A percentile compares a stretch with the other conserved stretches of the same genome.
Evolutionary conservation across 164 flowering plant species (phyloP).

Genomic region (Kalanchoe fedtschenkoi): DNA sequence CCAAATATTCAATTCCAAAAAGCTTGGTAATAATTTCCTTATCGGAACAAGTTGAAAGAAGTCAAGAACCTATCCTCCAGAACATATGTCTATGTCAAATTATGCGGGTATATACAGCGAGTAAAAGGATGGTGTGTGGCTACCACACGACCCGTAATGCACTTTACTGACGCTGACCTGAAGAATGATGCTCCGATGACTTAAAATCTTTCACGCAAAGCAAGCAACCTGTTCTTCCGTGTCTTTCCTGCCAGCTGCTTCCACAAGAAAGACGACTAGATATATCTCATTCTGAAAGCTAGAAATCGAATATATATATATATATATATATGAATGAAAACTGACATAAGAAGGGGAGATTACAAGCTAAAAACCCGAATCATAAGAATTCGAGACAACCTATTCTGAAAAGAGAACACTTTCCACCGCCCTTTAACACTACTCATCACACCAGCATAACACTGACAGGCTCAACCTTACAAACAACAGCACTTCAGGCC

Average conservation of each 20-base stretch:
- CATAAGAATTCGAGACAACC: no score
- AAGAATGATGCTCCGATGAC: not conserved
- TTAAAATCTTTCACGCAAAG: slow-evolving; percentile 1
- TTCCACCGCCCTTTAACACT: no score
- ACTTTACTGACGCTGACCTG: not conserved
- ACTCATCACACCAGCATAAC: no score
- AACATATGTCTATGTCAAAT: not conserved
- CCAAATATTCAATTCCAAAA: not conserved
- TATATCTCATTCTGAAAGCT: not conserved
- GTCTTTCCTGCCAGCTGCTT: not conserved
- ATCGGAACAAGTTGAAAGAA: not conserved
- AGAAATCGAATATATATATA: no score
- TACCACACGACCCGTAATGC: not conserved
- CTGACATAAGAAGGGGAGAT: no score
- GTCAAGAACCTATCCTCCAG: not conserved
- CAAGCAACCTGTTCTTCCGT: not conserved
- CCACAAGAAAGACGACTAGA: not conserved
- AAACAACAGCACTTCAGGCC: no score
- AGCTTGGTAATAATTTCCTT: not conserved
- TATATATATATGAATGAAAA: no score
- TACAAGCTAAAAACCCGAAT: no score
- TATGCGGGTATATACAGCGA: not conserved
- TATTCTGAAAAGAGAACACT: no score
- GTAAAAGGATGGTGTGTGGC: slow-evolving; percentile 2
- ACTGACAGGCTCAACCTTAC: no score